Base-by-base conservation (phyloP, 306 rosid species). In the Cucurbita argyrosperma region DNA sequence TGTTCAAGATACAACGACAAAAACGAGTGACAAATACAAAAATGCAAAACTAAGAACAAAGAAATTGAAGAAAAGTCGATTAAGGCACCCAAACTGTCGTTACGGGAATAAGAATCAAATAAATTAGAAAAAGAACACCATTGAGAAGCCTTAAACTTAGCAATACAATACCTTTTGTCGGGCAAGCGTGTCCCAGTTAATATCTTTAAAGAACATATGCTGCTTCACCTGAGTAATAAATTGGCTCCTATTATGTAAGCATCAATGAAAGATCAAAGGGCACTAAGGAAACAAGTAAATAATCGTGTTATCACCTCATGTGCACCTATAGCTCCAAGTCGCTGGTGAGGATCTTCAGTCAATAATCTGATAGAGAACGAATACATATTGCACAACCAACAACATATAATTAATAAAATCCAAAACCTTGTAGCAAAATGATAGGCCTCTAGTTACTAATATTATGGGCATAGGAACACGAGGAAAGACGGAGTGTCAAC, bases 141-240 rank as follows among this genome's bases (percentile, higher is more conserved):
- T 5, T 40, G 45, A 40, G 45, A 40, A 40, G 55, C 55, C 55
- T 15, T 51, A 15, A 51, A 51, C 19, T 15, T 14, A 51, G 19
- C 19, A 51, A 51, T 51, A 51, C 1, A 46, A 51, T 51, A 81
- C 99, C 90, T 95, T 95, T 88, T 95, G 99, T 79, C 97, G 81
- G 74, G 99, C 97, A 75, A 95, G 97, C 15, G 99, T 95, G 78
- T 91, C 97, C 99, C 99, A 95, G 86, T 91, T 95, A 74, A 91
- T 85, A 83, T 95, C 91, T 86, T 95, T 95, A 82, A 91, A 95
- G 87, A 91, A 95, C 50, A 80, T 84, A 80, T 95, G 99, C 72
- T 85, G 91, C 84, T 91, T 95, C 83, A 95, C 99, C 99, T 94
- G 85, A 65, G 83, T 77, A 66, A 84, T 78, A 54, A 76, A 66